Base-by-base conservation (phyloP, 1,284 basidiomycete species). In the Tylopilus sp. region DNA sequence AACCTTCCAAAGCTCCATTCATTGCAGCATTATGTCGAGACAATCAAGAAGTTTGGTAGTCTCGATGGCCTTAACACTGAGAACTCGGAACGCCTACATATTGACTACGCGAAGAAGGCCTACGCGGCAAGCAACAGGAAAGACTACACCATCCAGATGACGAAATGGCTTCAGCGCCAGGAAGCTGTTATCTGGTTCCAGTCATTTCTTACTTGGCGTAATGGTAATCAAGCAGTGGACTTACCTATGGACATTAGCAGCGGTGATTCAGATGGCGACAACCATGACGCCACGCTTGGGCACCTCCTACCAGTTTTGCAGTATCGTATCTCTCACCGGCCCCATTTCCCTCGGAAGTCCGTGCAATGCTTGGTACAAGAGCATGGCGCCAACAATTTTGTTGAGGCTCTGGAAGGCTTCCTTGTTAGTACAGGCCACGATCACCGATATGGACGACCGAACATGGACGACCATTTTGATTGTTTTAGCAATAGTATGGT, bases 1-100 rank as follows among this genome's bases (percentile, higher is more conserved):
- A 65, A 65, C 57, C 70, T 78, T 8, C 69, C 70, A 1, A 78
- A 77, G 54, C 56, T 78, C 5, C 72, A 77, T 54, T 63, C 54
- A 1, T 52, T 78, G 1, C 0, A 19, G 0, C 68, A 73, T 19
- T 73, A 73, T 22, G 22, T 54, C 1, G 33, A 63, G 0, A 32
- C 33, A 4, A 73, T 73, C 32, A 18, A 32, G 6, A 13, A 2
- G 0, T 36, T 64, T 1, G 66, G 66, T 1, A 66, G 44, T 12
- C 54, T 61, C 0, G 55, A 73, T 51, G 58, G 67, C 2, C 58
- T 68, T 12, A 68, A 73, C 29, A 65, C 62, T 1, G 68, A 73
- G 19, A 29, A 36, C 8, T 63, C 58, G 1, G 72, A 73, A 26
- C 22, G 32, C n/a, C n/a, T n/a, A n/a, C n/a, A n/a, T n/a, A n/a